A percentile compares a stretch with the other conserved stretches of the same genome.
phyloP scores from a whole-genome alignment of 352 stramenopile genomes.

The Phytophthora uliginosa region DNA sequence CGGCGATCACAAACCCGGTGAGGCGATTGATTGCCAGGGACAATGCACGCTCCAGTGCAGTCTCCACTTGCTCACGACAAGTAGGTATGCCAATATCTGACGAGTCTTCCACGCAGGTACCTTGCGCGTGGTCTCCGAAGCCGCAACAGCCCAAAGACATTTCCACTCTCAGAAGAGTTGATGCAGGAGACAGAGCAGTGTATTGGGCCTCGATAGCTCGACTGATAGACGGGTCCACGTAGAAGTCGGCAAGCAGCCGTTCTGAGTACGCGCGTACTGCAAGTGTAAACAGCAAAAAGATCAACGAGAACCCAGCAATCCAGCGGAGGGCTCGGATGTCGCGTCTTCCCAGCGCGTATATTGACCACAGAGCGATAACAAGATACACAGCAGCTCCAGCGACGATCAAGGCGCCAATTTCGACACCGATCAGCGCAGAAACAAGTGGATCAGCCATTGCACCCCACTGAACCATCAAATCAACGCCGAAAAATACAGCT shows the following conservation, averaged over 20 bases:
- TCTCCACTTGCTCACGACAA: slow-evolving; percentile 37
- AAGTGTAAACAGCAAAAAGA: slow-evolving; percentile 44
- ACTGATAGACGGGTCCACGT: slow-evolving; percentile 45
- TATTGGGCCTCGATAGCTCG: slow-evolving; percentile 48
- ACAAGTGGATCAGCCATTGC: slow-evolving; percentile 45
- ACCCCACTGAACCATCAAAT: slow-evolving; percentile 54
- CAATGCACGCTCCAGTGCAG: slow-evolving; percentile 18
- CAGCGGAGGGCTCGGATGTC: slow-evolving; percentile 44
- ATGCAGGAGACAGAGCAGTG: slow-evolving; percentile 25
- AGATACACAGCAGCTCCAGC: slow-evolving; percentile 25
- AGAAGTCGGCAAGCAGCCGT: slow-evolving; percentile 44
- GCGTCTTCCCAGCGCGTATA: slow-evolving; percentile 37
- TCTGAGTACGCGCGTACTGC: slow-evolving; percentile 38
- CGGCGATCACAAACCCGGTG: slow-evolving; percentile 21
- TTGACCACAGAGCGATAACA: slow-evolving; percentile 38
- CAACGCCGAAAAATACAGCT: slow-evolving; percentile 45
- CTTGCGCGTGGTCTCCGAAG: slow-evolving; percentile 44
- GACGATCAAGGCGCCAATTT: slow-evolving; percentile 43
- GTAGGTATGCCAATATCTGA: slow-evolving; percentile 29
- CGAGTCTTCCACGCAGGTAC: slow-evolving; percentile 30
- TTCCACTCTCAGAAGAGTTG: slow-evolving; percentile 44
- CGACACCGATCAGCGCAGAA: slow-evolving; percentile 49
- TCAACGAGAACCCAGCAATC: slow-evolving; percentile 41
- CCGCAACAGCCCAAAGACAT: slow-evolving; percentile 61
- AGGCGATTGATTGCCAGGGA: slow-evolving; percentile 27